Evolutionary conservation across 768 basidiomycete species (phyloP).

Genomic region (Russula sp.): DNA sequence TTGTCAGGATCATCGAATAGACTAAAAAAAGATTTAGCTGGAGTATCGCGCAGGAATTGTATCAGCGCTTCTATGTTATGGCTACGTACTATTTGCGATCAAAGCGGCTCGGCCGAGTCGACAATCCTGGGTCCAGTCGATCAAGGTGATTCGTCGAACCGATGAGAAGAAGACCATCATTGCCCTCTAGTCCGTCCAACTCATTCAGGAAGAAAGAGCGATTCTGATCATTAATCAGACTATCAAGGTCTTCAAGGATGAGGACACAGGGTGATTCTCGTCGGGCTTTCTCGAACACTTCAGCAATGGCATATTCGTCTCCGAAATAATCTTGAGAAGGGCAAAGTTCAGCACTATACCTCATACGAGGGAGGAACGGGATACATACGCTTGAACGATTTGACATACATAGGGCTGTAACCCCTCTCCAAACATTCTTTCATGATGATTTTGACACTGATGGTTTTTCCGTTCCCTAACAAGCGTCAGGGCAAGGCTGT

Average conservation of each 20-base stretch:
- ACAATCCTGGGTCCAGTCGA: constrained; percentile 67
- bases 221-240: constrained; percentile 69
- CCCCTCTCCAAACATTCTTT: constrained; percentile 58
- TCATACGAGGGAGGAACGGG: background rate
- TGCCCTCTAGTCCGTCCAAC: constrained; percentile 72
- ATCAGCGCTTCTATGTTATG: background rate
- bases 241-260: constrained; percentile 65
- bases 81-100: constrained; percentile 75
- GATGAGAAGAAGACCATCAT: constrained; percentile 74
- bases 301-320: constrained; percentile 61
- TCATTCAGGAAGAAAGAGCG: constrained; percentile 88
- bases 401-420: constrained; percentile 72
- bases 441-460: constrained; percentile 79
- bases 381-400: constrained; percentile 62
- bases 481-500: background rate
- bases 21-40: constrained; percentile 33
- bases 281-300: constrained; percentile 69
- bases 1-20: constrained; percentile 65
- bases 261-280: constrained; percentile 61
- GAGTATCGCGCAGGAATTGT: background rate
- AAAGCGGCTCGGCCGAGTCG: constrained; percentile 75
- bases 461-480: constrained; percentile 77
- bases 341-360: background rate
- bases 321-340: constrained; percentile 41
- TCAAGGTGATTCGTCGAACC: constrained; percentile 84